Percentiles rank a stretch among this genome's conserved stretches.
These are phyloP conservation scores for Metarhizium sp. DNA, from an alignment of 2,329 filamentous ascomycete species.

Conservation along the genomic window DNA sequence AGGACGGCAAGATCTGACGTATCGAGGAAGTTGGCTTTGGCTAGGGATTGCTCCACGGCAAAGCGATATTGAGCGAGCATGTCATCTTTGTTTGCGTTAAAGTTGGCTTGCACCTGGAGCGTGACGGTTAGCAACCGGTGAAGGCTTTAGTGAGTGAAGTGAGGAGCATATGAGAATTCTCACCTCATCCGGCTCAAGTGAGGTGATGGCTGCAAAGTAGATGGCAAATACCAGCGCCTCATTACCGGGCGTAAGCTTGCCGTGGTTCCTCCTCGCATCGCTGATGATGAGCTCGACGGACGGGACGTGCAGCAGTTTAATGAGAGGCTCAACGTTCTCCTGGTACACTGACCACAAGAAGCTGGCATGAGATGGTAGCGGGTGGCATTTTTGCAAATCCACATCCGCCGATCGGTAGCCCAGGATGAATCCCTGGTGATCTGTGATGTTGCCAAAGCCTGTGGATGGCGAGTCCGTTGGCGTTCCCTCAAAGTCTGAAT, in stretches of 20 bases:
- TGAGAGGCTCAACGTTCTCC: constrained; percentile 64
- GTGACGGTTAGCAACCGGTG: neutral
- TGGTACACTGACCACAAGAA: constrained; percentile 63
- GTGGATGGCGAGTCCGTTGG: constrained; percentile 31
- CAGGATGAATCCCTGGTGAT: constrained; percentile 64
- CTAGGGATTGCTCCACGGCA: constrained; percentile 46
- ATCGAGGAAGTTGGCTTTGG: constrained; percentile 48
- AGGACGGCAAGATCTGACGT: constrained; percentile 47
- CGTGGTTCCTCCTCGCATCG: constrained; percentile 48
- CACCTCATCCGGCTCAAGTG: constrained; percentile 52
- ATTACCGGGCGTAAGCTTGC: constrained; percentile 44
- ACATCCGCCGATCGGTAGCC: constrained; percentile 64
- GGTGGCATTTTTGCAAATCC: constrained; percentile 55
- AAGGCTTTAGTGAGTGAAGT: neutral
- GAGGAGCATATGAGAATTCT: constrained; percentile 1
- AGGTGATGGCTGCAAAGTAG: constrained; percentile 49
- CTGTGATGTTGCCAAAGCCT: constrained; percentile 22
- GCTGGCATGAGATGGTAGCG: constrained; percentile 53
- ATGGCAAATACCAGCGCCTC: constrained; percentile 57
- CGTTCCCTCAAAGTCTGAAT: constrained; percentile 54
- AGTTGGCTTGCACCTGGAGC: constrained; percentile 24
- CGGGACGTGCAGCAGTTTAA: constrained; percentile 64
- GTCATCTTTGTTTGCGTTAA: constrained; percentile 34
- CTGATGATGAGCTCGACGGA: constrained; percentile 53
- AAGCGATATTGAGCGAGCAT: constrained; percentile 39